phyloP scores from a whole-genome alignment of 441 rosid genomes.

The Aquilaria agallochum region DNA sequence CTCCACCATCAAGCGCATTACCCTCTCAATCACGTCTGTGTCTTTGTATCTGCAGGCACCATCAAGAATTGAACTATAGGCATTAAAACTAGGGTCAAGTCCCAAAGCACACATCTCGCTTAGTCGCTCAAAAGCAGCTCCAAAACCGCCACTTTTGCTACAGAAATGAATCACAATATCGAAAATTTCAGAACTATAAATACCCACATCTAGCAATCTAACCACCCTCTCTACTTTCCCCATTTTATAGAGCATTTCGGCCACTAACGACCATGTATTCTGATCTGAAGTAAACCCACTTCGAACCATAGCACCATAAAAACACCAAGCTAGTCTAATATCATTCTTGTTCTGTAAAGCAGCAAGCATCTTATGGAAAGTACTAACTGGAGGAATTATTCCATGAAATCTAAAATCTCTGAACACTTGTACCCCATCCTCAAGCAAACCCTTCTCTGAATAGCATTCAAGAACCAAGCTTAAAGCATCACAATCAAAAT shows the following conservation, averaged over 20 bases:
- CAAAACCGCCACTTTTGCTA: slow-evolving; percentile 20
- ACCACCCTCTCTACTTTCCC: slow-evolving; percentile 42
- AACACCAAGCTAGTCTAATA: slow-evolving; percentile 44
- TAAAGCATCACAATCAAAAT: slow-evolving; percentile 26
- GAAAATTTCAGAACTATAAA: slow-evolving; percentile 46
- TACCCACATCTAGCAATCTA: slow-evolving; percentile 40
- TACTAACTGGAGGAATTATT: slow-evolving; percentile 31
- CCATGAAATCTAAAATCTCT: slow-evolving; percentile 31
- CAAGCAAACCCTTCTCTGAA: slow-evolving; percentile 29
- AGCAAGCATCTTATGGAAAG: slow-evolving; percentile 50
- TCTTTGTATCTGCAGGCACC: slow-evolving; percentile 53
- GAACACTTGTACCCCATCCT: slow-evolving; percentile 46
- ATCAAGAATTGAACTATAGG: slow-evolving; percentile 58
- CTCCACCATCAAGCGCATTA: slow-evolving; percentile 35
- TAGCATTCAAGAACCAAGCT: slow-evolving; percentile 45
- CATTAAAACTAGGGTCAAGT: slow-evolving; percentile 34
- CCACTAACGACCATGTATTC: slow-evolving; percentile 47
- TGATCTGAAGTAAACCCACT: slow-evolving; percentile 31
- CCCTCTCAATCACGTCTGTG: slow-evolving; percentile 34
- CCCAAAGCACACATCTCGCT: slow-evolving; percentile 48
- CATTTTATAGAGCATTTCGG: slow-evolving; percentile 39
- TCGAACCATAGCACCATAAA: slow-evolving; percentile 50
- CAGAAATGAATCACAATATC: slow-evolving; percentile 45
- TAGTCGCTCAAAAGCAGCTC: too few species aligned
- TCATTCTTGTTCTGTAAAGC: slow-evolving; percentile 31